These are phyloP conservation scores for Hibiscus syriacus DNA, from an alignment of 345 rosid genomes.

Conservation along the genomic window DNA sequence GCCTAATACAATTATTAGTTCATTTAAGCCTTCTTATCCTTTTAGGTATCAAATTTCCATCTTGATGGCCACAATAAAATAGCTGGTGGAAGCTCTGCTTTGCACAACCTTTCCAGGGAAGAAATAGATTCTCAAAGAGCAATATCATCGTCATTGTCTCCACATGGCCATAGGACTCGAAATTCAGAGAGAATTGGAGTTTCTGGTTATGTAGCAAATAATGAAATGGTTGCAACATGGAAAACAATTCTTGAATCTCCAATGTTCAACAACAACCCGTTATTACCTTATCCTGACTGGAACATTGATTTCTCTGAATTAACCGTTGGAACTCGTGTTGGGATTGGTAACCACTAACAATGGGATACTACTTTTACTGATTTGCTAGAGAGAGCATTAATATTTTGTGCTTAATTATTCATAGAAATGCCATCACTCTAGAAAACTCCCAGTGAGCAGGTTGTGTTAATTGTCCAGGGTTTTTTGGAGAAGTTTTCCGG, in stretches of 20 bases:
- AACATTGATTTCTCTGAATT: slow-evolving; percentile 90
- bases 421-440: neutral
- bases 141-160: slow-evolving; percentile 89
- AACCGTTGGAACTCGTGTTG: no score
- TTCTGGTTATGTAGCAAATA: slow-evolving; percentile 29
- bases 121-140: no score
- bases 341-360: no score
- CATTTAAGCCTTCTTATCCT: neutral
- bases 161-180: slow-evolving; percentile 62
- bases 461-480: slow-evolving; percentile 39
- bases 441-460: neutral
- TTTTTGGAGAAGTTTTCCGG: slow-evolving; percentile 93
- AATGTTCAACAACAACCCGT: slow-evolving; percentile 60
- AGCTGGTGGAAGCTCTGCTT: slow-evolving; percentile 60
- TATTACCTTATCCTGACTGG: slow-evolving; percentile 83
- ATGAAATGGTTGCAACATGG: slow-evolving; percentile 60
- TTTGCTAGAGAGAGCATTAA: neutral
- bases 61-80: slow-evolving; percentile 52
- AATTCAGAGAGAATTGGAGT: slow-evolving; percentile 45
- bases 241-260: slow-evolving; percentile 83
- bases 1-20: neutral
- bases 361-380: neutral
- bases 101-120: slow-evolving; percentile 41
- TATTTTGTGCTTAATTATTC: neutral
- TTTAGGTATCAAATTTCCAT: slow-evolving; percentile 54